Conservation (phyloP, 2,329 filamentous ascomycete genomes). For the Trichoderma sp. region DNA sequence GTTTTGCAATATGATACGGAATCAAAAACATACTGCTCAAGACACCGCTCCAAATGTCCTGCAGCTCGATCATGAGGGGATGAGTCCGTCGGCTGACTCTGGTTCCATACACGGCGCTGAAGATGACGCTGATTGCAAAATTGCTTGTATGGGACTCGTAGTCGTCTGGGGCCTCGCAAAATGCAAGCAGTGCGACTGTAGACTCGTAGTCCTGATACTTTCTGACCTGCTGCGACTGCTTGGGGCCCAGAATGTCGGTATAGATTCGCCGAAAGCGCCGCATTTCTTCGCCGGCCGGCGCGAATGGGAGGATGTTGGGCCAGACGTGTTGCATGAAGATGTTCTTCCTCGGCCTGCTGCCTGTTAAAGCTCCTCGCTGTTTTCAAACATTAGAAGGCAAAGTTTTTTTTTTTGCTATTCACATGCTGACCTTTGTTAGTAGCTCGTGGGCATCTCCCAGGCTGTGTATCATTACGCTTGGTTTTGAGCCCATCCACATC, state of each 20-base stretch:
- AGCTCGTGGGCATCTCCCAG: not conserved
- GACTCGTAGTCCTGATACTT: conserved; percentile 12
- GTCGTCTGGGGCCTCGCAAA: not conserved
- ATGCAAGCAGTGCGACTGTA: not conserved
- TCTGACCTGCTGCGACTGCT: not conserved
- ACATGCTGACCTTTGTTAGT: not conserved
- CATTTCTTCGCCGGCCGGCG: not conserved
- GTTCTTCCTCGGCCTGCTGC: not conserved
- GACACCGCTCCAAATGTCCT: not conserved
- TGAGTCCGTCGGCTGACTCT: not conserved
- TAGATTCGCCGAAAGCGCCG: not conserved
- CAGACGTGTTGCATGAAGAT: not conserved
- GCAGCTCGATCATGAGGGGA: conserved; percentile 12
- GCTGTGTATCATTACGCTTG: not conserved
- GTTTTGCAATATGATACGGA: no score
- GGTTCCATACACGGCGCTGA: conserved; percentile 19
- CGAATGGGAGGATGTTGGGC: not conserved
- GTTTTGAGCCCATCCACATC: not conserved
- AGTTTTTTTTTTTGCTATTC: no score
- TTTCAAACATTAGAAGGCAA: no score
- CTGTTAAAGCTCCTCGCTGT: not conserved
- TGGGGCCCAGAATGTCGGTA: not conserved
- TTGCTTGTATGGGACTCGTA: not conserved
- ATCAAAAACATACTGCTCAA: not conserved
- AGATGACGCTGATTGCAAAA: conserved; percentile 16